Base-by-base conservation (phyloP, 179 eudicot genomes). In the Camellia oleifera region DNA sequence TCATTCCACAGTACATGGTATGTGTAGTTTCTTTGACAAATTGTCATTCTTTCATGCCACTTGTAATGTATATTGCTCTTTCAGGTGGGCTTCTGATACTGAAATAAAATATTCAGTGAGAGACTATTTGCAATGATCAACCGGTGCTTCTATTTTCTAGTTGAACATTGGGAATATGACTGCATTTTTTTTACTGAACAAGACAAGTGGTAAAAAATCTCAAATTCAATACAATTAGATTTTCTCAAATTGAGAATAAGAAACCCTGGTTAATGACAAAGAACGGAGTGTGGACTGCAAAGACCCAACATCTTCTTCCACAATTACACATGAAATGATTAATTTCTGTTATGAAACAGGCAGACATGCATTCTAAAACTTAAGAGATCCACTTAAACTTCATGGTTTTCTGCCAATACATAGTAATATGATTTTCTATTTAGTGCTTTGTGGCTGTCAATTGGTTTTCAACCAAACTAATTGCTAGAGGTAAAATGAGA, bases 1-100 rank as follows among this genome's bases (percentile, higher is more conserved):
- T 95, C 82, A 85, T 95, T 78, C 94, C 98, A 12, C 91, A 92
- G 53, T 90, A 82, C 82, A 90, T 95, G 98, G 98, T 95, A 80
- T 12, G 83, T 80, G 13, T 32, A 48, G 48, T 52, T 77, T 52
- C 54, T 52, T 17, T 9, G 3, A 26, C 23, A 64, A 66, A 26
- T 65, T 77, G 61, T 1, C 2, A 52, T 65, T 54, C 1, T 1
- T 68, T 68, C n/a, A 7, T 26, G 8, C 32, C 0, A 57, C 64
- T 13, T 23, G 32, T n/a, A 44, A 68, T 40, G 54, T 18, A 20
- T 54, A 75, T 75, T 45, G 5, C 63, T n/a, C 62, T 52, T 67
- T 50, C 42, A 1, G 42, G 40, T 63, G 46, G 46, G 17, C 40
- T 32, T 4, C 42, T 1, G 15, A 26, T 6, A 1, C 10, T 64